Evolutionary conservation across 106 monocot genomes (phyloP), one percentile per base, ranked within the genome.

Genomic region (Dendrobium nobile): DNA sequence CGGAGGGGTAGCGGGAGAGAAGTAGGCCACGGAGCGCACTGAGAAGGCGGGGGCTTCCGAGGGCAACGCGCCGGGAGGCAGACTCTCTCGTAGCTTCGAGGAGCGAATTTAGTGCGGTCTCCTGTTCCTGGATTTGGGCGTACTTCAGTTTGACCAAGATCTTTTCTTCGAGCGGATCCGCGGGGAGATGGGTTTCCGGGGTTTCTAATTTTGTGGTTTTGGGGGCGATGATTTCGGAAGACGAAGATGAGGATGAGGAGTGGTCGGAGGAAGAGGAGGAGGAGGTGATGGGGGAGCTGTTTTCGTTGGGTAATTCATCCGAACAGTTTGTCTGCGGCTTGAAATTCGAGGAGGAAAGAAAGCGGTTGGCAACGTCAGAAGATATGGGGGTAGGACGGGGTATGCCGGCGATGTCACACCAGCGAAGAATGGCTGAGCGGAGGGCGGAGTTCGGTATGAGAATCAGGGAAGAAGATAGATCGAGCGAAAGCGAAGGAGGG

Each of bases 361-460:
- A 51, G n/a, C 48, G 59, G 9, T 59, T 72, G 22, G 87, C 89
- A 11, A 73, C 80, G 0, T 55, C 76, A 0, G 27, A 72, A 4
- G 84, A 82, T 73, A 87, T 4, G 18, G 85, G 83, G 22, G 55
- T 4, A 20, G 91, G 91, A 31, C 8, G 73, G 37, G 75, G 77
- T 75, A 88, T 40, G 31, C 78, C 61, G 77, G 75, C 26, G 61
- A 81, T 75, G 67, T 86, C 81, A 77, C 91, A 91, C 87, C 85
- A 93, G 40, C 64, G 54, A 72, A 76, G 20, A 77, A 93, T 93
- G 73, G 93, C 82, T 15, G 87, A 78, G 48, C 80, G 84, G 54
- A 93, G 85, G 15, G 90, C 89, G 37, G 81, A 41, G 80, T 93
- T 93, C 43, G 91, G 91, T 83, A 94, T 86, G 74, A 93, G 81